These are phyloP conservation scores for Myriosclerotinia scirpicola DNA, from an alignment of 2,329 filamentous ascomycete genomes.

Conservation along the genomic window DNA sequence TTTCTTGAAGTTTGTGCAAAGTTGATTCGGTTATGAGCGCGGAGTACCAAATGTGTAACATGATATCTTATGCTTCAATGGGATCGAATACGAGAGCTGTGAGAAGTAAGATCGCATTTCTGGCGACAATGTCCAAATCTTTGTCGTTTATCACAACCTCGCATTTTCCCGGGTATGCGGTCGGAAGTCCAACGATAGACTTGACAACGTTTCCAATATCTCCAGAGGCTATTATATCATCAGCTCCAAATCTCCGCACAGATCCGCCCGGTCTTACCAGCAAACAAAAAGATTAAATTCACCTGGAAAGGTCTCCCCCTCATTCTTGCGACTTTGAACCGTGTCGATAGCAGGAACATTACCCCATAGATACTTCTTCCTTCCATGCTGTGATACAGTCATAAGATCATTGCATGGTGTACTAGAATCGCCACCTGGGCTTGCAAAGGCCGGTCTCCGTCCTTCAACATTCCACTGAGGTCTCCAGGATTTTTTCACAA, in stretches of 20 bases:
- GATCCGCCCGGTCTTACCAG: background rate
- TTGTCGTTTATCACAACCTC: constrained; percentile 38
- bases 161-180: constrained; percentile 38
- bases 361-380: constrained; percentile 19
- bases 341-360: constrained; percentile 22
- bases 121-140: constrained; percentile 26
- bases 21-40: background rate
- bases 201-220: constrained; percentile 48
- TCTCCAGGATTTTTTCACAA: constrained; percentile 16
- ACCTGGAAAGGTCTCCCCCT: background rate
- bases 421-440: no score
- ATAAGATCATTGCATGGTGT: background rate
- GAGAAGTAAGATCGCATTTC: constrained; percentile 17
- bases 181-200: constrained; percentile 19
- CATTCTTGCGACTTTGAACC: constrained; percentile 3
- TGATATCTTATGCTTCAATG: constrained; percentile 12
- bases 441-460: constrained; percentile 32
- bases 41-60: constrained; percentile 23
- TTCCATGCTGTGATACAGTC: background rate
- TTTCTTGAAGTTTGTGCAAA: background rate
- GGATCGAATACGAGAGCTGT: constrained; percentile 9
- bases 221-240: constrained; percentile 40
- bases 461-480: constrained; percentile 11
- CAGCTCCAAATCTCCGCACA: background rate
- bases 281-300: constrained; percentile 14